Percentiles rank a stretch among this genome's conserved stretches.
Conservation (phyloP, 768 basidiomycete species). For the Agrocybe praecox region DNA sequence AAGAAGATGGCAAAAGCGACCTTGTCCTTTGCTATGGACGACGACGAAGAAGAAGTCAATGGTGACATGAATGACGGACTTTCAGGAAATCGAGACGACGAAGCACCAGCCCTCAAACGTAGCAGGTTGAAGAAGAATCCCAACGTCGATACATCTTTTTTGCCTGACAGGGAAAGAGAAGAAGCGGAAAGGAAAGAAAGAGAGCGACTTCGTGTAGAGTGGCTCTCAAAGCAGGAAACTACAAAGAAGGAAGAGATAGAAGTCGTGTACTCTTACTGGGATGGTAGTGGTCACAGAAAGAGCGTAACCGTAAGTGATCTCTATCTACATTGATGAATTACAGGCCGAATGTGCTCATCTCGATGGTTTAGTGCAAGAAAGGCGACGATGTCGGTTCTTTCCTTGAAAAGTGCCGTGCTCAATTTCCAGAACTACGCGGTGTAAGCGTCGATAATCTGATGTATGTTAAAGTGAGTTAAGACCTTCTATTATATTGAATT, state of each 20-base stretch:
- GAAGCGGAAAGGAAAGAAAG: slow-evolving; percentile 88
- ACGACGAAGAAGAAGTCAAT: slow-evolving; percentile 49
- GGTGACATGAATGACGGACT: slow-evolving; percentile 29
- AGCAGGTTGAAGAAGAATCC: slow-evolving; percentile 93
- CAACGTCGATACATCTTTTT: slow-evolving; percentile 94
- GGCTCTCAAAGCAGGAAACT: slow-evolving; percentile 74
- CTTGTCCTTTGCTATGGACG: slow-evolving; percentile 90
- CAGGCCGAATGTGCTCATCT: neutral
- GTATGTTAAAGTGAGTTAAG: slow-evolving; percentile 89
- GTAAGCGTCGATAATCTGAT: slow-evolving; percentile 95
- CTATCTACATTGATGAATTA: neutral
- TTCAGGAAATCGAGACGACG: slow-evolving; percentile 40
- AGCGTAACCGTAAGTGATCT: slow-evolving; percentile 71
- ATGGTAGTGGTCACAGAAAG: slow-evolving; percentile 96
- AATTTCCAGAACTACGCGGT: slow-evolving; percentile 90
- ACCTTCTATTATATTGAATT: neutral
- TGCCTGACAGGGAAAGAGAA: slow-evolving; percentile 97
- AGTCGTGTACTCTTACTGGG: slow-evolving; percentile 97
- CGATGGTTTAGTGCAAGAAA: slow-evolving; percentile 98
- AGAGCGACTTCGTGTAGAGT: slow-evolving; percentile 87
- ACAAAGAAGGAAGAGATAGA: slow-evolving; percentile 79
- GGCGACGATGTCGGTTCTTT: slow-evolving; percentile 88
- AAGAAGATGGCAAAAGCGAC: slow-evolving; percentile 90
- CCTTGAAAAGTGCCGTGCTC: slow-evolving; percentile 89
- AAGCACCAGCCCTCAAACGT: slow-evolving; percentile 62